A percentile compares a stretch with the other conserved stretches of the same genome.
Evolutionary conservation across 495 filamentous ascomycete genomes (phyloP).

Genomic region (Stereocaulon alpinum): DNA sequence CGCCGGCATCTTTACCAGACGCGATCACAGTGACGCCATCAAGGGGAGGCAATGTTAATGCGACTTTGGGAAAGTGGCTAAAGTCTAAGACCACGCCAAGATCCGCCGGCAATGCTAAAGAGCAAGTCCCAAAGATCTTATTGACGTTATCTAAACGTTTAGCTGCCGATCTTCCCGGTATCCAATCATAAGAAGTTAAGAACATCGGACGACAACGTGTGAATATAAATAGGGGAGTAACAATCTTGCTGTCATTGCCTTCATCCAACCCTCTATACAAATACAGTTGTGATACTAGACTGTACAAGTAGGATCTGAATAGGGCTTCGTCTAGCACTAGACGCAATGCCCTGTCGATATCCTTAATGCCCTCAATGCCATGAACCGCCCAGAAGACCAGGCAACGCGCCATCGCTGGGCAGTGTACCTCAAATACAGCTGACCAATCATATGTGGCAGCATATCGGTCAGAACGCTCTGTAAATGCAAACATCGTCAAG

Average conservation of each 20-base stretch:
- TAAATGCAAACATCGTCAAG: conserved; percentile 19
- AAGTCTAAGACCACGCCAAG: too few relatives aligned
- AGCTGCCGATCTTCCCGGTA: too few relatives aligned
- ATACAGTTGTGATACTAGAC: neutral
- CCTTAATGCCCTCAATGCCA: neutral
- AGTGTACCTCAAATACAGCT: conserved; percentile 7
- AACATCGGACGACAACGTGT: too few relatives aligned
- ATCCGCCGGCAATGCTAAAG: too few relatives aligned
- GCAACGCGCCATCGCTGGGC: conserved; percentile 13
- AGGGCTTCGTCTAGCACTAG: neutral
- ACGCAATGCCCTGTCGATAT: neutral
- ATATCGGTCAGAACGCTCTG: conserved; percentile 2
- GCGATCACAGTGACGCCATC: too few relatives aligned
- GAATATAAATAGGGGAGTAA: neutral
- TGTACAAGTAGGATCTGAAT: neutral
- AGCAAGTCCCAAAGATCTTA: too few relatives aligned
- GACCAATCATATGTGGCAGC: conserved; percentile 6
- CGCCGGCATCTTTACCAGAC: too few relatives aligned
- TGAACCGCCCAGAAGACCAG: neutral
- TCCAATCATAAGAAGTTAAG: too few relatives aligned
- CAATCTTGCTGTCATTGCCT: neutral
- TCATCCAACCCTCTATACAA: neutral
- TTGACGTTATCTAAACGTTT: too few relatives aligned
- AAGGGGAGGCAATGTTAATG: too few relatives aligned
- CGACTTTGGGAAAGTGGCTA: too few relatives aligned